These are phyloP conservation scores for Fusarium tupiense DNA, from an alignment of 2,329 filamentous ascomycete genomes.

Conservation along the genomic window DNA sequence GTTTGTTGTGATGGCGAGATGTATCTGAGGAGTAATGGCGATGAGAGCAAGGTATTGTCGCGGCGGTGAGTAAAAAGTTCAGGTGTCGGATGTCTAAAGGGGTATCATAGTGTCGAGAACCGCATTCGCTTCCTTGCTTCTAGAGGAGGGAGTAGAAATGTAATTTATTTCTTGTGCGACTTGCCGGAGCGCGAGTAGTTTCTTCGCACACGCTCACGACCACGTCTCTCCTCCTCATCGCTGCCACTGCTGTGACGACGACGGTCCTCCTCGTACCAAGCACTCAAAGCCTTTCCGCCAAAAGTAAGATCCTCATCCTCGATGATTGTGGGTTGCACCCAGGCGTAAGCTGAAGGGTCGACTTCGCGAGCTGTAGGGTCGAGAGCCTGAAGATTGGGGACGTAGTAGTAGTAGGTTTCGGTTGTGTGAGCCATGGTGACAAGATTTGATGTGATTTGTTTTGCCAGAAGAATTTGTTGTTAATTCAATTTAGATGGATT, in stretches of 20 bases:
- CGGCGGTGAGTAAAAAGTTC: constrained; percentile 2
- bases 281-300: constrained; percentile 67
- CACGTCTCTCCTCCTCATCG: constrained; percentile 51
- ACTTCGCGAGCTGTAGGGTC: constrained; percentile 49
- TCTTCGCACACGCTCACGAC: constrained; percentile 51
- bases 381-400: constrained; percentile 48
- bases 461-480: background rate
- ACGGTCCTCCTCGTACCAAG: constrained; percentile 69
- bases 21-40: background rate
- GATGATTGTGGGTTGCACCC: constrained; percentile 66
- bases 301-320: constrained; percentile 71
- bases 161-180: constrained; percentile 46
- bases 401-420: constrained; percentile 47
- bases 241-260: constrained; percentile 54
- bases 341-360: constrained; percentile 50
- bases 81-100: constrained; percentile 15
- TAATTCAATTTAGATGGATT: background rate
- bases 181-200: constrained; percentile 43
- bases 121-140: constrained; percentile 9
- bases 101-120: constrained; percentile 37
- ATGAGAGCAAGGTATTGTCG: constrained; percentile 12
- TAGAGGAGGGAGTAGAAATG: background rate
- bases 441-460: background rate
- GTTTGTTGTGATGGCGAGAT: constrained; percentile 20
- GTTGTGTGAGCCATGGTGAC: constrained; percentile 37